Percentiles rank a stretch among this genome's conserved stretches.
These are phyloP conservation scores for Mikania micrantha DNA, from an alignment of 129 eudicot species.

Conservation along the genomic window DNA sequence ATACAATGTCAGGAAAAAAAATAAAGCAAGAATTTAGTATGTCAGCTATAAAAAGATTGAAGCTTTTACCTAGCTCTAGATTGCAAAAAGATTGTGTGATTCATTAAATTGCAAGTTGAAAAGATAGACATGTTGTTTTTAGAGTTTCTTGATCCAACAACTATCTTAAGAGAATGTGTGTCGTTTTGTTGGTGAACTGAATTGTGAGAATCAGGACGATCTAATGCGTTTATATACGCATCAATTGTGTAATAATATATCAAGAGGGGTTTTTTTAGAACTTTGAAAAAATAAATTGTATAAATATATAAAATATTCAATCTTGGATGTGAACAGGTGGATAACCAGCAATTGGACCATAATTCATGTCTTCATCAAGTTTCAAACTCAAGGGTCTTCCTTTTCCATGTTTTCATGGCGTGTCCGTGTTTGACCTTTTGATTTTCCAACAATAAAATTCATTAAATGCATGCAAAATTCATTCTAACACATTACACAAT, in stretches of 20 bases:
- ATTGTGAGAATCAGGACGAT: constrained; percentile 13
- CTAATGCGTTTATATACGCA: constrained; percentile 28
- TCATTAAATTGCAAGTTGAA: constrained; percentile 29
- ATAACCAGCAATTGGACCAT: constrained; percentile 16
- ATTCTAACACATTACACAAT: constrained; percentile 7
- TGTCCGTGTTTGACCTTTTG: constrained; percentile 18
- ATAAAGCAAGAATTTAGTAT: background rate
- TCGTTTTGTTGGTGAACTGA: constrained; percentile 23
- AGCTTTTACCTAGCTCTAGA: constrained; percentile 41
- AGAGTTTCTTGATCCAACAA: constrained; percentile 11
- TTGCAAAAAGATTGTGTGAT: constrained; percentile 29
- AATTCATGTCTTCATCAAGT: constrained; percentile 3
- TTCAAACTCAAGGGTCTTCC: constrained; percentile 14
- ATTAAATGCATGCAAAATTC: constrained; percentile 26
- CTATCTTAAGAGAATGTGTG: constrained; percentile 1
- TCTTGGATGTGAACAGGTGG: constrained; percentile 32
- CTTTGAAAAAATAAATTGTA: background rate
- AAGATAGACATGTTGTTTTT: constrained; percentile 30
- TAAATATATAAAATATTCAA: constrained; percentile 11
- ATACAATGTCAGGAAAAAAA: background rate
- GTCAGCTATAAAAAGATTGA: background rate
- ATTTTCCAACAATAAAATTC: constrained; percentile 11
- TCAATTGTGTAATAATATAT: constrained; percentile 4
- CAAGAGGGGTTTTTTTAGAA: constrained; percentile 14
- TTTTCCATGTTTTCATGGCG: constrained; percentile 15